Conservation (phyloP, 2,329 filamentous ascomycete genomes). For the Teratosphaeria pseudoeucalypti region DNA sequence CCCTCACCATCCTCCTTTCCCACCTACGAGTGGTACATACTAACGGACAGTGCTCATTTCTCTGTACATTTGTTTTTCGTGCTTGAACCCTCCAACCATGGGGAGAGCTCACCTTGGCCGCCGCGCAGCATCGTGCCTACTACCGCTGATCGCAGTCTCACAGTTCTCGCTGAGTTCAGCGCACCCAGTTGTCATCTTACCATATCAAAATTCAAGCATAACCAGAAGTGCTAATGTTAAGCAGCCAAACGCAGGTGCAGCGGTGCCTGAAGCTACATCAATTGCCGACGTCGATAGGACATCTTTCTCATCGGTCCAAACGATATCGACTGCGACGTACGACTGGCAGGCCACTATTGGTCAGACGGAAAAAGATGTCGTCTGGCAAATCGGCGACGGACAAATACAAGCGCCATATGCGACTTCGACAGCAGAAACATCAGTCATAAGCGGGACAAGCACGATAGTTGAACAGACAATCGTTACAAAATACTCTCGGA, state of each 20-base stretch:
- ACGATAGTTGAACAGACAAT: not conserved
- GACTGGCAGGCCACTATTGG: not conserved
- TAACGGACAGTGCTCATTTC: slow-evolving; percentile 11
- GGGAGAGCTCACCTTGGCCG: slow-evolving; percentile 5
- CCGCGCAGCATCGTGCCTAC: slow-evolving; percentile 10
- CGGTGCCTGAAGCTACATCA: not conserved
- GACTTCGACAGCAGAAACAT: not conserved
- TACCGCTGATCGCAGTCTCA: slow-evolving; percentile 18
- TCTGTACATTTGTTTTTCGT: not conserved
- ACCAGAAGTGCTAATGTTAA: not conserved
- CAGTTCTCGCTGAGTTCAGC: slow-evolving; percentile 17
- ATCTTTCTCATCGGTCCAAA: slow-evolving; percentile 2
- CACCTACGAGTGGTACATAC: slow-evolving; percentile 11
- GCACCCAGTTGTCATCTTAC: slow-evolving; percentile 11
- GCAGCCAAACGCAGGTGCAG: not conserved
- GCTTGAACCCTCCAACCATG: slow-evolving; percentile 7
- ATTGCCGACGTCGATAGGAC: slow-evolving; percentile 1
- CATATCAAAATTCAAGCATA: slow-evolving; percentile 2
- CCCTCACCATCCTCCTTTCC: slow-evolving; percentile 2
- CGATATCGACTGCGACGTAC: not conserved
- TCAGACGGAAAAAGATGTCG: not conserved
- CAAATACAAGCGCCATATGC: slow-evolving; percentile 9
- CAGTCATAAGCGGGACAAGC: not conserved
- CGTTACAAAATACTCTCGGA: not conserved
- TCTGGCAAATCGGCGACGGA: slow-evolving; percentile 11